Evolutionary conservation across 2,329 filamentous ascomycete genomes (phyloP).

Genomic region (Emmonsiellopsis sp.): DNA sequence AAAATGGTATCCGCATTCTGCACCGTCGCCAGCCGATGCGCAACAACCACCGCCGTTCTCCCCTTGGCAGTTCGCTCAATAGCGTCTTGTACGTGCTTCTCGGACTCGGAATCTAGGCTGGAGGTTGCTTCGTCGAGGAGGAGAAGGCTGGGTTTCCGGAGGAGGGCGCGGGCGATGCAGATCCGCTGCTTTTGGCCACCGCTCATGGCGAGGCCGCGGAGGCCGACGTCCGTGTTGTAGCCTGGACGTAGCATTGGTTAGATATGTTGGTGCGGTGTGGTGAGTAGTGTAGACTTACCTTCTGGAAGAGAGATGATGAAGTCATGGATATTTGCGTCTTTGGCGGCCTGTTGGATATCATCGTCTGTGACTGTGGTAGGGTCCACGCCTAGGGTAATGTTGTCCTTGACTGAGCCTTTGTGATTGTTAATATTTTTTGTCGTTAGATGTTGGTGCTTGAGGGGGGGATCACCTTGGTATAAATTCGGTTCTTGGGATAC

Average conservation of each 20-base stretch:
- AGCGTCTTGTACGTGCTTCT: slow-evolving; percentile 58
- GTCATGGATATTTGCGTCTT: slow-evolving; percentile 44
- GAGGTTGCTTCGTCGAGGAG: slow-evolving; percentile 53
- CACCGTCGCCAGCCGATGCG: slow-evolving; percentile 67
- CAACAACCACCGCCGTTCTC: slow-evolving; percentile 64
- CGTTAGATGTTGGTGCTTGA: not conserved
- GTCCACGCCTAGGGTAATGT: slow-evolving; percentile 39
- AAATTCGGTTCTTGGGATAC: slow-evolving; percentile 37
- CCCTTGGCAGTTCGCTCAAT: slow-evolving; percentile 56
- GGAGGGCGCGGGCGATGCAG: slow-evolving; percentile 46
- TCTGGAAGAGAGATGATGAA: slow-evolving; percentile 46
- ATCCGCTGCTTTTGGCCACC: slow-evolving; percentile 51
- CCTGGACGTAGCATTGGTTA: slow-evolving; percentile 13
- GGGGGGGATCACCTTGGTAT: slow-evolving; percentile 28
- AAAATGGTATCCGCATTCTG: slow-evolving; percentile 75
- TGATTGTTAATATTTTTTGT: slow-evolving; percentile 4
- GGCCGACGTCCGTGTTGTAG: slow-evolving; percentile 40
- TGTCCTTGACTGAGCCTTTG: slow-evolving; percentile 32
- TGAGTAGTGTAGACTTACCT: slow-evolving; percentile 14
- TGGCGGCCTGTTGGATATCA: slow-evolving; percentile 38
- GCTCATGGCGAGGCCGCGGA: slow-evolving; percentile 40
- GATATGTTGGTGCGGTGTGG: not conserved
- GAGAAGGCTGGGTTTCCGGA: slow-evolving; percentile 44
- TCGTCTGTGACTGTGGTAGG: slow-evolving; percentile 27
- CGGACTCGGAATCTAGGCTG: slow-evolving; percentile 56